Conservation (phyloP, 352 stramenopile genomes). For the Pythium phragmitis region DNA sequence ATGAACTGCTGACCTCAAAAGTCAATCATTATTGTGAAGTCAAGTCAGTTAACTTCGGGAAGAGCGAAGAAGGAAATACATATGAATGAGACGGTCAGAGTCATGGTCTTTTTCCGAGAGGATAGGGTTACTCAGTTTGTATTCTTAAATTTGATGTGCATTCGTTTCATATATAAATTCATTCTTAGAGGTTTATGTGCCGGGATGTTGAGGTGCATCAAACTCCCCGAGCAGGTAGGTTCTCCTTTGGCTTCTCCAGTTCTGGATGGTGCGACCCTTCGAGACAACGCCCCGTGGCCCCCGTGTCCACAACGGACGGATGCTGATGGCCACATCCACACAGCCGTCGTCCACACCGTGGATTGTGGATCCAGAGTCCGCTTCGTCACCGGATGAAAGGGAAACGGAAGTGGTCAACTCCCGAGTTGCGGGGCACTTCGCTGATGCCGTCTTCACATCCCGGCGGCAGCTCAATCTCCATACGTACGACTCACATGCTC, state of each 20-base stretch:
- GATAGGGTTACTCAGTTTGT: slow-evolving; percentile 9
- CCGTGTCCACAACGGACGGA: not conserved
- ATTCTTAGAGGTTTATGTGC: too few relatives aligned
- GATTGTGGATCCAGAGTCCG: not conserved
- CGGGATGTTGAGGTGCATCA: too few relatives aligned
- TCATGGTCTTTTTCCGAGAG: slow-evolving; percentile 13
- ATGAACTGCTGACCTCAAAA: not conserved
- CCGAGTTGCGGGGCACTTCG: not conserved
- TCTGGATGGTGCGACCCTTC: not conserved
- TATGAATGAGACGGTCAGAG: not conserved
- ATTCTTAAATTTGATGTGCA: not conserved
- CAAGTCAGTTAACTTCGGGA: not conserved
- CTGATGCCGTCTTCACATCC: slow-evolving; percentile 15
- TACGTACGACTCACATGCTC: slow-evolving; percentile 38
- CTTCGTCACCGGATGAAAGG: not conserved
- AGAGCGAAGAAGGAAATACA: not conserved
- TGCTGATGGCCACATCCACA: not conserved
- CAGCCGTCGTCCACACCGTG: not conserved
- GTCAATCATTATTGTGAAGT: not conserved
- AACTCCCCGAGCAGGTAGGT: too few relatives aligned
- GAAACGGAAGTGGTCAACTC: not conserved
- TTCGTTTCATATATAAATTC: not conserved
- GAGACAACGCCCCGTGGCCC: not conserved
- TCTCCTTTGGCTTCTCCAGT: too few relatives aligned
- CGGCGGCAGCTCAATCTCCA: slow-evolving; percentile 54